phyloP scores from a whole-genome alignment of 228 moss, liverwort and hornwort species.

The Sphagnum magellanicum region DNA sequence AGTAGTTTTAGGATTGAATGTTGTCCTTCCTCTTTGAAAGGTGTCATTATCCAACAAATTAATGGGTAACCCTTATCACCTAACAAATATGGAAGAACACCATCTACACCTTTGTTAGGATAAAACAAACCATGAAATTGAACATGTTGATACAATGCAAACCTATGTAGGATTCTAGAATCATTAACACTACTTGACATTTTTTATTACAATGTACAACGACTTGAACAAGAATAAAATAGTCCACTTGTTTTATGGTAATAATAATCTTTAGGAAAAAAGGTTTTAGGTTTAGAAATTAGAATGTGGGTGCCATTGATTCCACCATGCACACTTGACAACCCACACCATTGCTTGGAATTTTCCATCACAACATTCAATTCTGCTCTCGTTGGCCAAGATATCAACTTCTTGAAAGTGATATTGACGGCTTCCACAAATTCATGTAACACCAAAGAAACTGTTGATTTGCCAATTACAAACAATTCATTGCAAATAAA shows the following conservation, averaged over 20 bases:
- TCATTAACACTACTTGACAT: not conserved
- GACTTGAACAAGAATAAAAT: not conserved
- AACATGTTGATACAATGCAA: not conserved
- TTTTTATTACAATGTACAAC: not conserved
- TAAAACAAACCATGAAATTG: not conserved
- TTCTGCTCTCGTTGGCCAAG: not conserved
- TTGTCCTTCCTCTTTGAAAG: not conserved
- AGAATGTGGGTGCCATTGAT: not conserved
- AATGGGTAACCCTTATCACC: not conserved
- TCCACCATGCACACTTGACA: not conserved
- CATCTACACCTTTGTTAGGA: not conserved
- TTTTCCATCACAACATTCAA: not conserved
- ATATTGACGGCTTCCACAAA: not conserved
- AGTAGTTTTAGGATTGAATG: not conserved
- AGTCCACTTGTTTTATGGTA: not conserved
- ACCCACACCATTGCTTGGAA: not conserved
- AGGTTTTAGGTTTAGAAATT: not conserved
- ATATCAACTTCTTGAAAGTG: not conserved
- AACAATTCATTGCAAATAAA: not conserved
- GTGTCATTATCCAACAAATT: not conserved
- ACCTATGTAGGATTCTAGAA: not conserved
- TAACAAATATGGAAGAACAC: not conserved
- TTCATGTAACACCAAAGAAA: not conserved
- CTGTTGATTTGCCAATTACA: not conserved
- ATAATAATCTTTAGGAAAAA: not conserved